A percentile compares a stretch with the other conserved stretches of the same genome.
Conservation (phyloP, 441 rosid genomes). For the Eruca vesicaria region DNA sequence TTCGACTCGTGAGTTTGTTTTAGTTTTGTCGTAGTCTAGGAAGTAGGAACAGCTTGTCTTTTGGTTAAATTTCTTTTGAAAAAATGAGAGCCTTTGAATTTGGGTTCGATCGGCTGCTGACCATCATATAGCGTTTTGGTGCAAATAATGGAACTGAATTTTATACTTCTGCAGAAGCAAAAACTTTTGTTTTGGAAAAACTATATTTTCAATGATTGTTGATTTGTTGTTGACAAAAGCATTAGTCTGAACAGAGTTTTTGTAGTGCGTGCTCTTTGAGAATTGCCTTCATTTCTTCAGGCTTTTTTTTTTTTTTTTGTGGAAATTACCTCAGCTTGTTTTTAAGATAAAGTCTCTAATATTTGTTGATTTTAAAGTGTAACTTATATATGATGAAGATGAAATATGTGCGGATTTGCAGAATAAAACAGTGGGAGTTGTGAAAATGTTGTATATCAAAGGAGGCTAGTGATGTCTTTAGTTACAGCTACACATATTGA, state of each 20-base stretch:
- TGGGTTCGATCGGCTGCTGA: too few relatives aligned
- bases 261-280: neutral
- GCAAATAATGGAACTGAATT: too few relatives aligned
- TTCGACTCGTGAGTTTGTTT: too few relatives aligned
- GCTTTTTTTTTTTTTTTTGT: neutral
- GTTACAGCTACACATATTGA: neutral
- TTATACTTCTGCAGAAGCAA: too few relatives aligned
- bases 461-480: neutral
- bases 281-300: conserved; percentile 17
- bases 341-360: conserved; percentile 12
- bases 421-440: neutral
- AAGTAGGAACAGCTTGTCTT: too few relatives aligned
- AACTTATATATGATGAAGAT: neutral
- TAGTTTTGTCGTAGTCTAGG: too few relatives aligned
- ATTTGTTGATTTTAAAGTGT: neutral
- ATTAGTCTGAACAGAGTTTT: conserved; percentile 26
- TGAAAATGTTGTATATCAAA: neutral
- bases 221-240: neutral
- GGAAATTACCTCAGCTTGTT: conserved; percentile 10
- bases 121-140: too few relatives aligned
- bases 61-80: too few relatives aligned
- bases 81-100: too few relatives aligned
- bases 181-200: too few relatives aligned
- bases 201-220: too few relatives aligned
- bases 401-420: conserved; percentile 8